Evolutionary conservation across 805 yeast species (phyloP), one percentile per base, ranked within the genome.

Genomic region (Candida endomychidarum): DNA sequence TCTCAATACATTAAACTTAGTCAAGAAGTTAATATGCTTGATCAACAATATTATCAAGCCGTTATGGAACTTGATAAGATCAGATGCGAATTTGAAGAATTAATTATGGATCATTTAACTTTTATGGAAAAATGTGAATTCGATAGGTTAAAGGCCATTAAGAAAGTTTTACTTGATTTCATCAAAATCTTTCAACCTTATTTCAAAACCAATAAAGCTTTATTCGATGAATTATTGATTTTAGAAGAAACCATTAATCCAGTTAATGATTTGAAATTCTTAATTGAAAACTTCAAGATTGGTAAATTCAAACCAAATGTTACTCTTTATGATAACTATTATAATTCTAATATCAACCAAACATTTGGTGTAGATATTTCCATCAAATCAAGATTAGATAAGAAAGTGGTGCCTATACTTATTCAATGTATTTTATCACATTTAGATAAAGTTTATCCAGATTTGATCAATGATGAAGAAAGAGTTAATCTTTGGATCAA

Each of bases 61-160:
- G 81, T 86, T 8, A 60, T 65, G 32, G 75, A 72, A 27, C 67
- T 86, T 47, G 96, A 87, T 54, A 67, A 70, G 31, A 59, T 77
- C 10, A 72, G 95, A 43, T 83, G 93, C 58, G 80, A 78, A 34
- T 70, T 86, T 34, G 96, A 88, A 58, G 91, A 84, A 53, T 56
- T 75, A 23, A 70, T 83, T 41, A 74, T 83, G 57, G 90, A 83
- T 49, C 90, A 85, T 54, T 65, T 83, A 37, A 62, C 80, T 16
- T 86, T 83, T 56, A 79, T 87, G 86, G 91, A 86, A 57, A 76
- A 81, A 51, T 86, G 93, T 63, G 96, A 87, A 61, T 59, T 77
- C 24, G 95, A 87, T 61, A 74, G 96, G 47, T 67, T 85, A 43
- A 72, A 74, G 47, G 93, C 93, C 0, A 65, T 87, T 45, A 86